Percentiles rank a stretch among this genome's conserved stretches.
Conservation (phyloP, 169 alveolate species). For the Plasmodium vivax region DNA sequence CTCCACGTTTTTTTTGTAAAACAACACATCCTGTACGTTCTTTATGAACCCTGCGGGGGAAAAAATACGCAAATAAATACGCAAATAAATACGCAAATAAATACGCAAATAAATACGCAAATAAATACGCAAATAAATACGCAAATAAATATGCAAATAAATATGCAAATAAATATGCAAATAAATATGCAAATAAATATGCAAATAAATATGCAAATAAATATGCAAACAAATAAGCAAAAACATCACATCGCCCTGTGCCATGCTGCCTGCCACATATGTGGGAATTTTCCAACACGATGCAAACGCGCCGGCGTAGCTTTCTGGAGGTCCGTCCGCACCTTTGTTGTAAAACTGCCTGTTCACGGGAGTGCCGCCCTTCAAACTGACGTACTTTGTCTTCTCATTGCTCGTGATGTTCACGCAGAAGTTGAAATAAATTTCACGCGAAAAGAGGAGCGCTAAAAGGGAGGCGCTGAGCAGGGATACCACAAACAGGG, state of each 20-base stretch:
- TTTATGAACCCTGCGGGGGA: slow-evolving; percentile 26
- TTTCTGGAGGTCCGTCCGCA: not conserved
- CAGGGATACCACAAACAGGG: slow-evolving; percentile 30
- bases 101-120: too few species aligned
- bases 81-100: too few species aligned
- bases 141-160: too few species aligned
- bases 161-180: too few species aligned
- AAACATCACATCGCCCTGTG: not conserved
- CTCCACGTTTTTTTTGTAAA: slow-evolving; percentile 56
- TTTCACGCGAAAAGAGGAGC: not conserved
- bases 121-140: too few species aligned
- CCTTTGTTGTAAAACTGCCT: slow-evolving; percentile 40
- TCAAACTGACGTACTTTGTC: slow-evolving; percentile 19
- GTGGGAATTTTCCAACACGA: not conserved
- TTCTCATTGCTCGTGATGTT: slow-evolving; percentile 33
- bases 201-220: too few species aligned
- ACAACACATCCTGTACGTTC: slow-evolving; percentile 28
- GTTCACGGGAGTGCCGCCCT: not conserved
- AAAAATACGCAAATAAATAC: not conserved
- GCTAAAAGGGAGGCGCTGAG: slow-evolving; percentile 1
- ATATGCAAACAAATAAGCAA: not conserved
- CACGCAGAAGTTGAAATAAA: slow-evolving; percentile 7
- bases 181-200: too few species aligned
- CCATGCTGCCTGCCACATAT: not conserved
- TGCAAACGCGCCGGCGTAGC: not conserved